Percentiles rank a stretch among this genome's conserved stretches.
These are phyloP conservation scores for Epichloe gansuensis DNA, from an alignment of 2,329 filamentous ascomycete species.

Conservation along the genomic window DNA sequence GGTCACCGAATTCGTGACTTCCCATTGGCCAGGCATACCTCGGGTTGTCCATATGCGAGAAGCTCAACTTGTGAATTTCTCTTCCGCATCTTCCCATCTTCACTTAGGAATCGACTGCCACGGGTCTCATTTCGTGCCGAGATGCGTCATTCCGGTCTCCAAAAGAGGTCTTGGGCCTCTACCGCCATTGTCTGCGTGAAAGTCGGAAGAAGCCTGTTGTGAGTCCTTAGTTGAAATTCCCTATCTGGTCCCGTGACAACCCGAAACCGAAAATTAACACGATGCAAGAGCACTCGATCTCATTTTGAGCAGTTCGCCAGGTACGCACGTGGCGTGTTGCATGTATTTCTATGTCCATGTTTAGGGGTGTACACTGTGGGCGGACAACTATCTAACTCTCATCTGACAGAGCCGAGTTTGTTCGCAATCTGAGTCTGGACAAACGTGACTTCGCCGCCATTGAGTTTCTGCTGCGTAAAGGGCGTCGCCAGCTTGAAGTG, in stretches of 20 bases:
- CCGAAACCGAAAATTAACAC: neutral
- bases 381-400: neutral
- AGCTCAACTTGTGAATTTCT: neutral
- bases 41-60: too few species aligned
- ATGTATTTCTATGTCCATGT: neutral
- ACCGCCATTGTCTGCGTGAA: slow-evolving; percentile 74
- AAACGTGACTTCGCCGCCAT: slow-evolving; percentile 80
- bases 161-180: slow-evolving; percentile 34
- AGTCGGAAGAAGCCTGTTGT: slow-evolving; percentile 70
- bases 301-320: slow-evolving; percentile 55
- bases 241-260: neutral
- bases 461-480: slow-evolving; percentile 75
- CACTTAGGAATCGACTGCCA: neutral
- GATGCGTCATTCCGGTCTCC: slow-evolving; percentile 12
- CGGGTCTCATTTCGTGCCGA: slow-evolving; percentile 1
- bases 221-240: slow-evolving; percentile 9
- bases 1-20: too few species aligned
- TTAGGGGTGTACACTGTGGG: too few species aligned
- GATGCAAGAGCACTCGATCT: slow-evolving; percentile 12
- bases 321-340: slow-evolving; percentile 25
- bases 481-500: slow-evolving; percentile 66
- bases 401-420: slow-evolving; percentile 49
- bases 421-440: slow-evolving; percentile 53
- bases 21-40: neutral
- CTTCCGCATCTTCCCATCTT: neutral